Percentiles rank a stretch among this genome's conserved stretches.
phyloP scores from a whole-genome alignment of 176 grass and related monocot species.

The Phragmites australis region DNA sequence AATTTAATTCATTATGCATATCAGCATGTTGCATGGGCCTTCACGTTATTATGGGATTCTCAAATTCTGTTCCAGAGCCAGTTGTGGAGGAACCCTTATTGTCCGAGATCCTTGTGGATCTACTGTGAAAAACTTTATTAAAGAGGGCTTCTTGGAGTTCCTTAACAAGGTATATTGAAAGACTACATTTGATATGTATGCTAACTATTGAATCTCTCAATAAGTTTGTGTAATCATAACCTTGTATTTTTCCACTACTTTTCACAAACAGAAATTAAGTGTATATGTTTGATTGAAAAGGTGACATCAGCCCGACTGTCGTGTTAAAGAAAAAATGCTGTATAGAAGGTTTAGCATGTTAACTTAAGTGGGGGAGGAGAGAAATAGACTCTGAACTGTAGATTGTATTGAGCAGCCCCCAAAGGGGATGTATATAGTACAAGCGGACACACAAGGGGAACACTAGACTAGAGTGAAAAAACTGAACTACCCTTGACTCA shows the following conservation, averaged over 20 bases:
- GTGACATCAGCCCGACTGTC: background rate
- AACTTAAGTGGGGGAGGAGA: too few relatives aligned
- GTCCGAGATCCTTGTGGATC: conserved; percentile 59
- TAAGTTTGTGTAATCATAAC: background rate
- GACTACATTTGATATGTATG: background rate
- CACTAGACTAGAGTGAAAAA: too few relatives aligned
- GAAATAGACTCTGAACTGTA: too few relatives aligned
- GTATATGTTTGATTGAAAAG: background rate
- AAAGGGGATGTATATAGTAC: too few relatives aligned
- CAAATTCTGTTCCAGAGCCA: conserved; percentile 44
- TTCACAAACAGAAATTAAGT: background rate
- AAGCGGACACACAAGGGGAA: too few relatives aligned
- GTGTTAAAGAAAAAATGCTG: background rate
- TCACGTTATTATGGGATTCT: background rate
- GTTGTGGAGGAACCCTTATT: conserved; percentile 73
- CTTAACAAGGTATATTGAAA: conserved; percentile 75
- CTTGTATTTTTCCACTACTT: background rate
- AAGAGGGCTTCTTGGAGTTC: conserved; percentile 86
- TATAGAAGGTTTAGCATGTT: background rate
- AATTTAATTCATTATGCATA: conserved; percentile 1
- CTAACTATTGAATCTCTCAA: background rate
- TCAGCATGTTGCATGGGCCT: background rate
- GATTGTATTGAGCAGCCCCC: too few relatives aligned
- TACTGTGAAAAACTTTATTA: conserved; percentile 52
- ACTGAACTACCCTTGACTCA: too few relatives aligned